phyloP scores from a whole-genome alignment of 768 basidiomycete species.

The Rhodosporidiobolus sp. region DNA sequence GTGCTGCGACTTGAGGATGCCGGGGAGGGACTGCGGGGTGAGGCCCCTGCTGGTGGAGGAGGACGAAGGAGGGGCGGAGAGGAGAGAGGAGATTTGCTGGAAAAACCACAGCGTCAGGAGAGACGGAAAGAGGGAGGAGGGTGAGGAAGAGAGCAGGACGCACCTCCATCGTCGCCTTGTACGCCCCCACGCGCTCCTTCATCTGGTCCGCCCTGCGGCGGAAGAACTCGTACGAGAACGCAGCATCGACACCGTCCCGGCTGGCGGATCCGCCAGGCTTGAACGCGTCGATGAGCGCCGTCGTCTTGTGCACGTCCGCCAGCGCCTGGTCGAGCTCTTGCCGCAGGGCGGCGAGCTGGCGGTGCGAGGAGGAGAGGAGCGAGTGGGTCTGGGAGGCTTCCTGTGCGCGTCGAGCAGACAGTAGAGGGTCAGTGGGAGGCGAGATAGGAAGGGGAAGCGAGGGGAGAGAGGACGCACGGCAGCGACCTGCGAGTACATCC shows the following conservation, averaged over 20 bases:
- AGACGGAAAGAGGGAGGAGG: neutral
- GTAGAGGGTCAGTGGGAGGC: neutral
- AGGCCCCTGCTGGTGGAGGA: neutral
- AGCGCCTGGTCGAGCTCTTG: slow-evolving; percentile 24
- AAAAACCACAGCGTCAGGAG: neutral
- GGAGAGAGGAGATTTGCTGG: slow-evolving; percentile 30
- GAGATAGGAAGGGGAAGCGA: neutral
- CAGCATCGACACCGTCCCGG: neutral
- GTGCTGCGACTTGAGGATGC: slow-evolving; percentile 43
- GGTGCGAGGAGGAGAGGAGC: slow-evolving; percentile 11
- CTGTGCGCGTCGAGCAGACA: neutral
- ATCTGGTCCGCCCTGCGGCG: slow-evolving; percentile 39
- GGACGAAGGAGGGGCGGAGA: neutral
- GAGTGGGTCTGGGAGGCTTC: slow-evolving; percentile 21
- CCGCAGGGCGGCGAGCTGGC: slow-evolving; percentile 13
- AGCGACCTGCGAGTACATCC: slow-evolving; percentile 18
- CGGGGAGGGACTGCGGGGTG: slow-evolving; percentile 31
- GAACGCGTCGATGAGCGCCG: slow-evolving; percentile 27
- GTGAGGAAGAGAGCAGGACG: too few relatives aligned
- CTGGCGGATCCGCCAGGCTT: too few relatives aligned
- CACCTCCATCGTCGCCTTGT: slow-evolving; percentile 36
- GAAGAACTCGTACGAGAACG: slow-evolving; percentile 39
- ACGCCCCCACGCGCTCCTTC: slow-evolving; percentile 22
- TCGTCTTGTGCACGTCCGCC: slow-evolving; percentile 24
- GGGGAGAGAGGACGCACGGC: slow-evolving; percentile 2